Evolutionary conservation across 345 rosid species (phyloP).

Genomic region (Brassica juncea): DNA sequence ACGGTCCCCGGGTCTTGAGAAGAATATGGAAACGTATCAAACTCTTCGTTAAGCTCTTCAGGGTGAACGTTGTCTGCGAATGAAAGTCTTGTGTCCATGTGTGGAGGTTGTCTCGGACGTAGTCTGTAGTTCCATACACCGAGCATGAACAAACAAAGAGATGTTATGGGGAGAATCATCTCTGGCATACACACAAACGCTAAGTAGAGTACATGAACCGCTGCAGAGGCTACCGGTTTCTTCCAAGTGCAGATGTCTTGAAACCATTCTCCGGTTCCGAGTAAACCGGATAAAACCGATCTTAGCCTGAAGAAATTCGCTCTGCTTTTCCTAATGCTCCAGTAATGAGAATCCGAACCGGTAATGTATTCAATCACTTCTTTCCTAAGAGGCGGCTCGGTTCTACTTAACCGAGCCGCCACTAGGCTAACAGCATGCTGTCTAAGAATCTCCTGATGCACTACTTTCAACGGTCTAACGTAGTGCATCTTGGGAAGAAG

Average conservation of each 20-base stretch:
- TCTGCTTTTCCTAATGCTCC: conserved; percentile 98
- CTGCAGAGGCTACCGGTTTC: conserved; percentile 60
- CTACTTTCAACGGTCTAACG: conserved; percentile 60
- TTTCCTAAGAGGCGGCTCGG: conserved; percentile 85
- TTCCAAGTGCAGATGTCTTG: conserved; percentile 89
- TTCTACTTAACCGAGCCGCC: conserved; percentile 72
- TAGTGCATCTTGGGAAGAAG: conserved; percentile 94
- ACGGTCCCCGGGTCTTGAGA: conserved; percentile 48
- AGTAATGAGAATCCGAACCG: conserved; percentile 80
- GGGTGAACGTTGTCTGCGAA: conserved; percentile 66
- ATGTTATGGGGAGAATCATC: conserved; percentile 74
- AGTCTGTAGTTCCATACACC: conserved; percentile 81
- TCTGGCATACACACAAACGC: conserved; percentile 76
- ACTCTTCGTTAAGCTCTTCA: conserved; percentile 90
- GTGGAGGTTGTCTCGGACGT: conserved; percentile 84
- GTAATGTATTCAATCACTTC: conserved; percentile 92
- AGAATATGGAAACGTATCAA: conserved; percentile 74
- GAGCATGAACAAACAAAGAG: conserved; percentile 70
- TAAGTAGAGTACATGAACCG: conserved; percentile 61
- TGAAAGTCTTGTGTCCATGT: conserved; percentile 83
- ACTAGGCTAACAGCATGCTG: conserved; percentile 77
- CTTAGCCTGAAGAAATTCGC: conserved; percentile 78
- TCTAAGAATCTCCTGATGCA: conserved; percentile 78
- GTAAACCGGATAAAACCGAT: conserved; percentile 61
- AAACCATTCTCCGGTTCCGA: conserved; percentile 70